A percentile compares a stretch with the other conserved stretches of the same genome.
Conservation (phyloP, 1,284 basidiomycete species). For the Pulchroboletus neoregius region DNA sequence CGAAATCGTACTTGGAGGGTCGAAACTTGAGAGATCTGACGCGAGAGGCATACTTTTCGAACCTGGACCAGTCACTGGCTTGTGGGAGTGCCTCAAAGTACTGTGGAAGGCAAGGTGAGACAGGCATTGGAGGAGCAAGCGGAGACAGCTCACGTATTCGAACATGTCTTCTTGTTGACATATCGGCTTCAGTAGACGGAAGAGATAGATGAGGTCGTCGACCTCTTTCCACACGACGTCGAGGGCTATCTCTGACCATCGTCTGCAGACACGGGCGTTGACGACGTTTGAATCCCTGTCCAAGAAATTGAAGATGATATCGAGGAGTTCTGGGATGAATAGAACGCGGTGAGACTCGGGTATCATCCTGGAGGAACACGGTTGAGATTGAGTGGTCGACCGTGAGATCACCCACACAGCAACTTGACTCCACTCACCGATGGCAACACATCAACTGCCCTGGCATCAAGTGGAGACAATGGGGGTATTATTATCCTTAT, state of each 20-base stretch:
- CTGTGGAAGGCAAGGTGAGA: constrained; percentile 23
- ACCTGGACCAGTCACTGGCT: constrained; percentile 52
- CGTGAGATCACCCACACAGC: too few relatives aligned
- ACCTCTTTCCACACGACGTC: constrained; percentile 52
- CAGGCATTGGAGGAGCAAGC: not conserved
- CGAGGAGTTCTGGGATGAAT: constrained; percentile 50
- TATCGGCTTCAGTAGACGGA: constrained; percentile 45
- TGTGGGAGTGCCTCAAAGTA: constrained; percentile 43
- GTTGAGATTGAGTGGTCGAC: not conserved
- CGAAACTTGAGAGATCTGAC: constrained; percentile 42
- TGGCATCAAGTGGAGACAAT: too few relatives aligned
- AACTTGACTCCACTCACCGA: too few relatives aligned
- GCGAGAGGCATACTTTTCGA: constrained; percentile 51
- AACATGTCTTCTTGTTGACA: not conserved
- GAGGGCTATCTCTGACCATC: constrained; percentile 50
- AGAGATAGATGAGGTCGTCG: constrained; percentile 41
- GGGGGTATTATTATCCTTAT: too few relatives aligned
- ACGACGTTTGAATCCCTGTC: constrained; percentile 36
- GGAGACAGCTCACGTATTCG: constrained; percentile 24
- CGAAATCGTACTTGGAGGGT: constrained; percentile 3
- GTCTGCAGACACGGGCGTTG: constrained; percentile 48
- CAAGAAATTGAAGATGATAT: constrained; percentile 45
- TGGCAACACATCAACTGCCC: too few relatives aligned
- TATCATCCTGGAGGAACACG: not conserved
- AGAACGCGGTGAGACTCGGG: constrained; percentile 10